Base-by-base conservation (phyloP, 2,329 filamentous ascomycete species). In the Fusarium virguliforme region DNA sequence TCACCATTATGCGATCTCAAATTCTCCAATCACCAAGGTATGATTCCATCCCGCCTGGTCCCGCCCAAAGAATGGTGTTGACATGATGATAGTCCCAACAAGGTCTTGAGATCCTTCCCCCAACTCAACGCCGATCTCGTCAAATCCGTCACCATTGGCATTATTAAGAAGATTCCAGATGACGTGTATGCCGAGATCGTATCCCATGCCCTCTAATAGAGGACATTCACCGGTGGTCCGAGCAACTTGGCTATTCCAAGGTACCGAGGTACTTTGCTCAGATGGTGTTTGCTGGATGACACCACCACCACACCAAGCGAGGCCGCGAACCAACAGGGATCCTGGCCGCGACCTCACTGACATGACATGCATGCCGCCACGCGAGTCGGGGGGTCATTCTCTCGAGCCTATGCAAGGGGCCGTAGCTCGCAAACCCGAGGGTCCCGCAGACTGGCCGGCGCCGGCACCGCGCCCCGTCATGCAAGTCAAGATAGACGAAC, bases 131-230 rank as follows among this genome's bases (percentile, higher is more conserved):
- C 95, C 5, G 91, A 94, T 74, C 90, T 92, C 72, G 92, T 97
- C 76, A 96, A 97, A 79, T 90, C 90, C 50, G 88, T 97, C 62
- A 95, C 95, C 1, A 90, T 98, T 74, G 91, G 91, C 58, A 92
- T 98, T 75, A 92, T 97, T 64, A 91, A 92, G 74, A 96, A 95
- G 85, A 94, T 99, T 60, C 95, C 96, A 2, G 90, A 94, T 68
- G 92, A 97, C 72, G 86, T 98, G 53, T 99, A 98, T 78, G 90
- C 92, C 56, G 94, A 97, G 79, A 94, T 99, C 76, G 91, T 98
- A 57, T 86, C 88, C 41, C 96, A 99, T 80, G 95, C 95, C 7
- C 92, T 92, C 76, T 95, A 67, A 75, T 34, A 8, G 34, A 30
- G 8, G n/a, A 15, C 9, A 28, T 32, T 35, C 15, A 6, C 15